Evolutionary conservation across 371 early-diverging fungal species (phyloP).

Genomic region (Lichtheimia corymbifera): DNA sequence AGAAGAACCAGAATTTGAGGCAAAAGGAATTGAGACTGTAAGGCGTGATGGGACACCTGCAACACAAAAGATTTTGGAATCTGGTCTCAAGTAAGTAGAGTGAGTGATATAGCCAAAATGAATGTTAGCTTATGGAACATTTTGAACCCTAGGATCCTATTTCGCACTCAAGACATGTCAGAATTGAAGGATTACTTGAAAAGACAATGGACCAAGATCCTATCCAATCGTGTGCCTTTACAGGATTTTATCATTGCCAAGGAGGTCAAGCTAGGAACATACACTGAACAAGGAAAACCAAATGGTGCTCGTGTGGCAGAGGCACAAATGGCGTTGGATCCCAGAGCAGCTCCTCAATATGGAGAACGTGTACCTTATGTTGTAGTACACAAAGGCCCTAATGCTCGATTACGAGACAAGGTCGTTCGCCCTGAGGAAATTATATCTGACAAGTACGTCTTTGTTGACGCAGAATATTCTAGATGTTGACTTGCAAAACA

Average conservation of each 20-base stretch:
- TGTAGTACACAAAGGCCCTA: conserved; percentile 70
- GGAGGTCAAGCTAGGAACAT: conserved; percentile 74
- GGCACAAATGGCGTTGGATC: conserved; percentile 66
- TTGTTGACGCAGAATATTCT: background rate
- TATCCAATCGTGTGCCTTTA: conserved; percentile 64
- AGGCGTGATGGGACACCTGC: conserved; percentile 84
- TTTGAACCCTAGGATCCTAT: conserved; percentile 59
- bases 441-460: conserved; percentile 48
- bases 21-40: conserved; percentile 95
- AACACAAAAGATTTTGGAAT: conserved; percentile 76
- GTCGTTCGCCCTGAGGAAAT: conserved; percentile 71
- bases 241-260: conserved; percentile 86
- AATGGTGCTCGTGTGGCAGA: conserved; percentile 79
- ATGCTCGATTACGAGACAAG: conserved; percentile 69
- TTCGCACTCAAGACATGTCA: conserved; percentile 79
- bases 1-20: conserved; percentile 77
- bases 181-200: conserved; percentile 72
- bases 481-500: background rate
- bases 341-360: conserved; percentile 77
- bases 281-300: conserved; percentile 49
- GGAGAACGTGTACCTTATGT: conserved; percentile 90
- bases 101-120: background rate
- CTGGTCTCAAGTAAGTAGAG: conserved; percentile 67
- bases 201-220: conserved; percentile 70
- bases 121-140: background rate